phyloP scores from a whole-genome alignment of 345 rosid genomes.

The Populus simonii region DNA sequence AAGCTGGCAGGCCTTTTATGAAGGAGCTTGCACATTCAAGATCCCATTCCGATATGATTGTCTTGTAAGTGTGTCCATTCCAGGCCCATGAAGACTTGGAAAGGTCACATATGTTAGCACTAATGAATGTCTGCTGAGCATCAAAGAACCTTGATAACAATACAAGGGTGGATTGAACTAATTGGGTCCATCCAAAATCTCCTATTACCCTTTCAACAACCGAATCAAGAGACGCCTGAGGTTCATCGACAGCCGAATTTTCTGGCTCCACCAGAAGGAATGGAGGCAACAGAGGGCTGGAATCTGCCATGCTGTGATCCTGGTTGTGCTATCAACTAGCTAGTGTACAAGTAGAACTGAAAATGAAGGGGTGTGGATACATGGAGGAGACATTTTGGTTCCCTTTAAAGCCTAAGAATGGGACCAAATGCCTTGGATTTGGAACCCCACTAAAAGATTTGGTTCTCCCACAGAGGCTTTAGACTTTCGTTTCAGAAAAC shows the following conservation, averaged over 20 bases:
- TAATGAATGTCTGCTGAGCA: conserved; percentile 62
- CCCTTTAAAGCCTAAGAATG: neutral
- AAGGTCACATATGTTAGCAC: conserved; percentile 37
- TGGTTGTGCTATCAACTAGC: neutral
- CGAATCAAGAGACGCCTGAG: conserved; percentile 26
- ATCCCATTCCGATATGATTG: conserved; percentile 58
- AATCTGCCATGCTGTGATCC: neutral
- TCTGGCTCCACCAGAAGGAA: neutral
- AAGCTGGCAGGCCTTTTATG: conserved; percentile 53
- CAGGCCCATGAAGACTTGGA: conserved; percentile 44
- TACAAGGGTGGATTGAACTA: conserved; percentile 47
- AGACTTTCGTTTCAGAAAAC: too few relatives aligned
- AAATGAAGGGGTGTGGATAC: neutral
- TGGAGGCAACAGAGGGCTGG: neutral
- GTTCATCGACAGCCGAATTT: neutral
- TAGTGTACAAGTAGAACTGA: neutral
- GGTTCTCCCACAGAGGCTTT: too few relatives aligned
- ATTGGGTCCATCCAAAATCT: conserved; percentile 38
- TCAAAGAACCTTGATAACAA: conserved; percentile 52
- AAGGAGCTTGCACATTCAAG: conserved; percentile 46
- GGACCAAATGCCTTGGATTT: too few relatives aligned
- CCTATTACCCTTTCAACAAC: conserved; percentile 35
- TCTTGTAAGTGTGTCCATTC: conserved; percentile 31
- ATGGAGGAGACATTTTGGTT: neutral
- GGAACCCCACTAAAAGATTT: too few relatives aligned